Base-by-base conservation (phyloP, 179 eudicot genomes). In the Spergularia azorica region DNA sequence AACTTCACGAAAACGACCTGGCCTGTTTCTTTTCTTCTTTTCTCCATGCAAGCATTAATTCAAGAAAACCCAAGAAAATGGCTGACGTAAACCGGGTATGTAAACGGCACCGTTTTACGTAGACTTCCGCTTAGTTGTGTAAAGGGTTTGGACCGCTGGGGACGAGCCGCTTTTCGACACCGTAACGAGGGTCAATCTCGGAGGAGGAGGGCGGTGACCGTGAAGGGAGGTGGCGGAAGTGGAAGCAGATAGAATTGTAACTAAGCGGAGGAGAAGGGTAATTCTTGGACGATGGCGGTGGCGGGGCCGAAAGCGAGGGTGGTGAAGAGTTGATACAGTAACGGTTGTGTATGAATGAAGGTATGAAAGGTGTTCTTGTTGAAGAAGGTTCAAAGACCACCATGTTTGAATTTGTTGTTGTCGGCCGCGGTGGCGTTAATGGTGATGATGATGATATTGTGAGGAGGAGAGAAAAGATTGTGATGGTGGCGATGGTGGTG, bases 111-210 rank as follows among this genome's bases (percentile, higher is more conserved):
- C 39, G 39, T 68, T 68, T 50, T 16, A 46, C 50, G 48, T 43
- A 26, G 32, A 26, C 32, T 26, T 26, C 32, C 32, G 48, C 48
- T 43, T 6, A 89, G 72, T 93, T 93, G 58, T 93, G 98, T 6
- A 93, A 93, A 41, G 96, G 98, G 85, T 93, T 91, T 13, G 98
- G 98, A 0, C 98, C 98, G 55, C 93, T 84, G 2, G 98, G 98
- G 58, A 93, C 96, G 36, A 93, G 79, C 60, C 98, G 88, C 66
- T 93, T 91, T 72, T 84, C 85, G 46, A 91, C 96, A 1, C 97
- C 98, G 74, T 79, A 93, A 64, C 88, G 85, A 6, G 90, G 92
- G 77, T 93, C 96, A 14, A 93, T 87, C 13, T 83, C 9, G 76
- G 83, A 6, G 58, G 77, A 5, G 70, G 83, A 3, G 18, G 57